These are phyloP conservation scores for Posidonia australis DNA, from an alignment of 106 monocot species.

Conservation along the genomic window DNA sequence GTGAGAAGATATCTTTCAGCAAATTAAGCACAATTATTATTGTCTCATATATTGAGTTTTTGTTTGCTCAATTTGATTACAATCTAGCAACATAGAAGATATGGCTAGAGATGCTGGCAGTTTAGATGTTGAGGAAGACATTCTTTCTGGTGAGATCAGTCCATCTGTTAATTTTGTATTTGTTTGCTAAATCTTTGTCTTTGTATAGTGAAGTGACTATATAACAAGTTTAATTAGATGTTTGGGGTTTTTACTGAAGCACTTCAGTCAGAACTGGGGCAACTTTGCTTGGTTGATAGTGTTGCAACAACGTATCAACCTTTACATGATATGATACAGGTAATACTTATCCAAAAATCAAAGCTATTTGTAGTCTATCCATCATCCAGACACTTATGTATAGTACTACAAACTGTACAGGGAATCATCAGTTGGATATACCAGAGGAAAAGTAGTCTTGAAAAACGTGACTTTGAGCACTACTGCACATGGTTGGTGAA, in stretches of 20 bases:
- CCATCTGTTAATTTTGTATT: background rate
- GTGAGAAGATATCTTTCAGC: no score
- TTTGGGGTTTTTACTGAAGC: constrained; percentile 23
- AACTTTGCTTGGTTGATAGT: constrained; percentile 46
- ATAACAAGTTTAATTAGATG: background rate
- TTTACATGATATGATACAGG: constrained; percentile 84
- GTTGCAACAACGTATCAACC: constrained; percentile 58
- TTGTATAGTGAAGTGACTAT: background rate
- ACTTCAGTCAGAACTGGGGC: constrained; percentile 57
- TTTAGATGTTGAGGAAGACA: constrained; percentile 83
- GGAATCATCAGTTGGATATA: constrained; percentile 80
- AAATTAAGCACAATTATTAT: no score
- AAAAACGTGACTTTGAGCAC: constrained; percentile 75
- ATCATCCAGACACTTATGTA: background rate
- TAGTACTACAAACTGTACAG: constrained; percentile 28
- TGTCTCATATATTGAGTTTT: no score
- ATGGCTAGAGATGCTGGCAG: constrained; percentile 89
- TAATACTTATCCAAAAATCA: constrained; percentile 9
- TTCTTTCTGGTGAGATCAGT: constrained; percentile 46
- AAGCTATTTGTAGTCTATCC: no score
- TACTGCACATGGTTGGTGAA: constrained; percentile 70
- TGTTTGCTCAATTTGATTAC: background rate
- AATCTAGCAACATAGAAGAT: constrained; percentile 83
- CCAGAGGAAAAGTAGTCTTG: constrained; percentile 42
- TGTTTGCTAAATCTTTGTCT: background rate